Conservation (phyloP, 1,139 yeast genomes). For the Yamadazyma siamensis region DNA sequence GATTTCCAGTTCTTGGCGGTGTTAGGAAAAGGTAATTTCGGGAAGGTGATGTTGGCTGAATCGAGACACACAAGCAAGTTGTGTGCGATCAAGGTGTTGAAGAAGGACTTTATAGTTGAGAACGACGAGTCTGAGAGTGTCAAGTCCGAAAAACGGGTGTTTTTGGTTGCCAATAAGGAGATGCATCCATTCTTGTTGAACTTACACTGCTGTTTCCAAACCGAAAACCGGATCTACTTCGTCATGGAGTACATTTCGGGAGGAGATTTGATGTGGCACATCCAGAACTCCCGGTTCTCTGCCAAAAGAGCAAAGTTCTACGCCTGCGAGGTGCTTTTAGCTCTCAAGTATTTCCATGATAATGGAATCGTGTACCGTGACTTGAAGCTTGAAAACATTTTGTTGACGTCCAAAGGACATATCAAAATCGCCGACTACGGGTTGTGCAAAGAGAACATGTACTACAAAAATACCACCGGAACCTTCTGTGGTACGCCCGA, state of each 20-base stretch:
- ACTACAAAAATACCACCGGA: slow-evolving; percentile 84
- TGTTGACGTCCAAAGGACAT: slow-evolving; percentile 89
- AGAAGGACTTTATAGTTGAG: slow-evolving; percentile 91
- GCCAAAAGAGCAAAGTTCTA: slow-evolving; percentile 92
- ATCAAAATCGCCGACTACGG: slow-evolving; percentile 97
- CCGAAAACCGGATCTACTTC: slow-evolving; percentile 93
- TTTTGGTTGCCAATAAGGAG: slow-evolving; percentile 83
- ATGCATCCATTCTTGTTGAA: slow-evolving; percentile 91
- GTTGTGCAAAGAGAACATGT: slow-evolving; percentile 93
- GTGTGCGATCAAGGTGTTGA: slow-evolving; percentile 93
- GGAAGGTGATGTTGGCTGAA: slow-evolving; percentile 96
- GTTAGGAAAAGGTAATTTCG: slow-evolving; percentile 95
- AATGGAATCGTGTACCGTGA: slow-evolving; percentile 96
- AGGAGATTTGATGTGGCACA: slow-evolving; percentile 99
- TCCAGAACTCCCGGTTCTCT: slow-evolving; percentile 86
- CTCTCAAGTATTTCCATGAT: slow-evolving; percentile 89
- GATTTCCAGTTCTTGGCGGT: slow-evolving; percentile 94
- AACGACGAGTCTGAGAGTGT: slow-evolving; percentile 96
- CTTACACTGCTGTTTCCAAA: slow-evolving; percentile 93
- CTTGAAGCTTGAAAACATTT: slow-evolving; percentile 88
- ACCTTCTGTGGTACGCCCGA: slow-evolving; percentile 99
- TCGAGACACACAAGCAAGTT: slow-evolving; percentile 73
- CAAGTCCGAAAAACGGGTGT: slow-evolving; percentile 88
- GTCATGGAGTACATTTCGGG: slow-evolving; percentile 98
- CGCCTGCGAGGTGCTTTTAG: slow-evolving; percentile 93